Evolutionary conservation across 345 rosid species (phyloP).

Genomic region (Salix arbutifolia): DNA sequence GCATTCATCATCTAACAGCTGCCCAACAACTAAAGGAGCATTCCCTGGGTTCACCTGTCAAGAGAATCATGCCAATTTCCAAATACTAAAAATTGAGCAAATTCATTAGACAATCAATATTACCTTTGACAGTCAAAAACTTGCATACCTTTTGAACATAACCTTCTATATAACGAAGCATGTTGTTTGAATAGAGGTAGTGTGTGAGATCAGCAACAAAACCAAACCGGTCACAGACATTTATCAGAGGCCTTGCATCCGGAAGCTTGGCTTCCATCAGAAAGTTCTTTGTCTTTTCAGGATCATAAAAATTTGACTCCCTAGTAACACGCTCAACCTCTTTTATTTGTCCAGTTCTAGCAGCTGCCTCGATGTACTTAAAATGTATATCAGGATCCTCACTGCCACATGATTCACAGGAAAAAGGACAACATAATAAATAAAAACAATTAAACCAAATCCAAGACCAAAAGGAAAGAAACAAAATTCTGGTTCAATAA

Average conservation of each 20-base stretch:
- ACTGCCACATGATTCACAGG: slow-evolving; percentile 34
- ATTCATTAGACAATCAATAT: background rate
- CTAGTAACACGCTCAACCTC: slow-evolving; percentile 99
- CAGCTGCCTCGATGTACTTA: slow-evolving; percentile 98
- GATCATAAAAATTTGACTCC: slow-evolving; percentile 90
- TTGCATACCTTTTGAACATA: slow-evolving; percentile 89
- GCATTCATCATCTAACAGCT: slow-evolving; percentile 94
- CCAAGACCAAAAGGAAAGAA: background rate
- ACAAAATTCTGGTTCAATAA: background rate
- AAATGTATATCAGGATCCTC: slow-evolving; percentile 99
- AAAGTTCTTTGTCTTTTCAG: slow-evolving; percentile 96
- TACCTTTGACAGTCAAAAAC: background rate
- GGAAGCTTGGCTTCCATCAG: slow-evolving; percentile 99
- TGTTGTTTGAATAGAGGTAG: slow-evolving; percentile 83
- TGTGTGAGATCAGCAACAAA: slow-evolving; percentile 96
- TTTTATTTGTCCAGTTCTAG: slow-evolving; percentile 83
- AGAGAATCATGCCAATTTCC: background rate
- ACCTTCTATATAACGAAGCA: slow-evolving; percentile 99
- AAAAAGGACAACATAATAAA: slow-evolving; percentile 5
- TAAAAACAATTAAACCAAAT: slow-evolving; percentile 3
- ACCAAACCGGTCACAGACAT: slow-evolving; percentile 98
- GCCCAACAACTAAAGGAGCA: slow-evolving; percentile 92
- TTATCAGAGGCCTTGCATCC: slow-evolving; percentile 95
- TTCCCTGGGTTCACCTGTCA: slow-evolving; percentile 95
- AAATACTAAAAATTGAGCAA: background rate